Evolutionary conservation across 169 alveolate genomes (phyloP), one percentile per base, ranked within the genome.

Genomic region (Plasmodium gallinaceum): DNA sequence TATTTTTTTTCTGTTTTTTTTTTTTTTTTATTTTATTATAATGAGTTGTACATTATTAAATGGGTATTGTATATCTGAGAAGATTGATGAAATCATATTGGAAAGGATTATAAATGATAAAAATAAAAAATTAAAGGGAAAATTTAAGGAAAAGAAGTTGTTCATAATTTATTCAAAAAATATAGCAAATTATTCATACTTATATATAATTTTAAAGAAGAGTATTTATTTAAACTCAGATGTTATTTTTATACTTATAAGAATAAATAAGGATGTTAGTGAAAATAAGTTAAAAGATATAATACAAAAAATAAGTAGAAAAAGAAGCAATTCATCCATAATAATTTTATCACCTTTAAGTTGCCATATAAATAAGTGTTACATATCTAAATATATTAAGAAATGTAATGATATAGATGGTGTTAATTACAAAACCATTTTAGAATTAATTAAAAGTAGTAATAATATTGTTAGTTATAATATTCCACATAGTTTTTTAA

Each of bases 301-400:
- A 20, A 76, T 76, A 76, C 32, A 76, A 76, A 76, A 64, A 64
- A 64, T 76, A 45, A 76, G 65, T 64, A 61, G 14, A 58, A 51
- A 37, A 46, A 22, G 37, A 62, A 72, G 54, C 16, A 32, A 64
- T 0, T 43, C 71, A 7, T 58, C 65, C 10, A 4, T 76, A 6
- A 22, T 76, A 14, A 64, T 76, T 26, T 68, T 76, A 51, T 76
- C 89, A 10, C 89, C 89, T 5, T 64, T 76, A 68, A 45, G 76
- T 76, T 57, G 20, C 46, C 89, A 76, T 58, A 76, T 76, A 76
- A 76, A 76, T 43, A 76, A 76, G 24, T 76, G 74, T 43, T 76
- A 64, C 52, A 48, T 76, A 46, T 76, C 89, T 7, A 66, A 57
- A 26, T 76, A 62, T 52, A 76, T 76, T 14, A n/a, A 32, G 16